Base-by-base conservation (phyloP, 305 asterid species). In the Fraxinus paxiana region DNA sequence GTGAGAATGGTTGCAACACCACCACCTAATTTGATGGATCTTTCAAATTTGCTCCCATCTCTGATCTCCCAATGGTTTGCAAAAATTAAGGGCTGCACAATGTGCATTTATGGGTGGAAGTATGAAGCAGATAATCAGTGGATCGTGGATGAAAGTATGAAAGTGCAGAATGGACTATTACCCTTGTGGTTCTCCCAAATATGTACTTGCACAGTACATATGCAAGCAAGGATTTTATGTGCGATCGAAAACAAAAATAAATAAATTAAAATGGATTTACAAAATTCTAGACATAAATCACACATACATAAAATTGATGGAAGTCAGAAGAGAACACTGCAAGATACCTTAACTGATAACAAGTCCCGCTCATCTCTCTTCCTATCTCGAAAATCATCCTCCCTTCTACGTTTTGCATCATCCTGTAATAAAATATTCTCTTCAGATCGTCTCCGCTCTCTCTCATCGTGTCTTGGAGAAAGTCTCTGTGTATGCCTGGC, bases 371-470 rank as follows among this genome's bases (percentile, higher is more conserved):
- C 99, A 54, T 96, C 99, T 46, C 99, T 93, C 87, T 96, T 96
- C 81, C 98, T 88, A 30, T 96, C 99, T 78, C 97, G 94, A 82
- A 90, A 83, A 51, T 96, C 99, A 79, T 96, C 99, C 51, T 94
- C 99, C 80, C 98, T 90, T 85, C 99, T 87, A 77, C 98, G 93
- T 85, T 96, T 96, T 37, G 88, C 77, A 86, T 96, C 99, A 82
- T 96, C 99, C 84, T 85, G 98, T 85, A 89, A 80, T 80, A 92
- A 85, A 84, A 87, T 84, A 86, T 85, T 96, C 83, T 96, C 99
- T 86, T 96, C 99, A 5, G 99, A 96, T 85, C 98, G 90, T 73
- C 97, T 88, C 83, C 93, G 87, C 77, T 96, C 99, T 87, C 98
- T 91, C 78, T 96, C 98, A 33, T 96, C 99, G 83, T 90, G 96